A percentile compares a stretch with the other conserved stretches of the same genome.
phyloP scores from a whole-genome alignment of 2,329 filamentous ascomycete genomes.

The Fusarium equiseti region DNA sequence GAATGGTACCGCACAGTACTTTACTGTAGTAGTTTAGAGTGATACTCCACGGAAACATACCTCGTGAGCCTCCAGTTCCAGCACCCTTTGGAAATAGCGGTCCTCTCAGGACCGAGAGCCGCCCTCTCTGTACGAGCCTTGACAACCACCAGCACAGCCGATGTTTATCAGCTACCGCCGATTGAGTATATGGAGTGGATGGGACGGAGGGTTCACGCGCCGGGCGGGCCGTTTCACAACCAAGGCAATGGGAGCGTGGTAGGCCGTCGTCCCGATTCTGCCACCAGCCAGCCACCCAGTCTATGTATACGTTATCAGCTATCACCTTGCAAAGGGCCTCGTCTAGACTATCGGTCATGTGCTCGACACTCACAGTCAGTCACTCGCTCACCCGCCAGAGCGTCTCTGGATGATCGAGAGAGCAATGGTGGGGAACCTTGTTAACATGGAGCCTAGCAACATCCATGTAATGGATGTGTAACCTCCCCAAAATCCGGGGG shows the following conservation, averaged over 20 bases:
- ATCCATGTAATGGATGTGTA: slow-evolving; percentile 3
- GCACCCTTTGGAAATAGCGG: slow-evolving; percentile 25
- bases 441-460: slow-evolving; percentile 4
- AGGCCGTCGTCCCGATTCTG: slow-evolving; percentile 24
- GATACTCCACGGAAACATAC: slow-evolving; percentile 31
- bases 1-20: slow-evolving; percentile 2
- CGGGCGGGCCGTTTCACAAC: slow-evolving; percentile 48
- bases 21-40: slow-evolving; percentile 15
- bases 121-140: slow-evolving; percentile 22
- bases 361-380: slow-evolving; percentile 17
- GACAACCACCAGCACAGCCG: slow-evolving; percentile 20
- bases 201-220: slow-evolving; percentile 43
- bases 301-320: slow-evolving; percentile 23
- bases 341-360: slow-evolving; percentile 38
- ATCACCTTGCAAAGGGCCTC: slow-evolving; percentile 12
- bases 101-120: slow-evolving; percentile 29
- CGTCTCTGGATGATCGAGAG: slow-evolving; percentile 30
- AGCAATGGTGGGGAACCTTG: slow-evolving; percentile 32
- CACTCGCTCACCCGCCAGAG: slow-evolving; percentile 37
- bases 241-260: slow-evolving; percentile 28
- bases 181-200: slow-evolving; percentile 28
- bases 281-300: slow-evolving; percentile 13
- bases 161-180: slow-evolving; percentile 26
- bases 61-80: slow-evolving; percentile 37
- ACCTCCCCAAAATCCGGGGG: slow-evolving; percentile 23